These are phyloP conservation scores for Xerophyta viscosa DNA, from an alignment of 106 monocot species.

Conservation along the genomic window DNA sequence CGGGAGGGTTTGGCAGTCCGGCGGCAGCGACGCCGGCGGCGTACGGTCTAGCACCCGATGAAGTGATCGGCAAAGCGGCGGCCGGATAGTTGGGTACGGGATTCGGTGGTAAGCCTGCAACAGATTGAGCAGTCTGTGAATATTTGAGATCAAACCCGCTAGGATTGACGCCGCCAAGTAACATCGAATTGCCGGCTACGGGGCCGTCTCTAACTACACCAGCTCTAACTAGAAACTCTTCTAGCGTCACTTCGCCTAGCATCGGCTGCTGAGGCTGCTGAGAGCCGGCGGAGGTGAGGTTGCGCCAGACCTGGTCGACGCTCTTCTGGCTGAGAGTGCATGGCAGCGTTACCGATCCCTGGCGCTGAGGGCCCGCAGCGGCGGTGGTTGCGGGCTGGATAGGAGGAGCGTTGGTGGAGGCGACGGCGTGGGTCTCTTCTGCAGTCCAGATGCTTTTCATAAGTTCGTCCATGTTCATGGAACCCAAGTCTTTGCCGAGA, in stretches of 20 bases:
- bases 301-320: constrained; percentile 82
- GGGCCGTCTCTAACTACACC: constrained; percentile 65
- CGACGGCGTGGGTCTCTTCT: constrained; percentile 64
- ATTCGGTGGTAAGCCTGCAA: too few species aligned
- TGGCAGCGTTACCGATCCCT: constrained; percentile 32
- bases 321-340: constrained; percentile 66
- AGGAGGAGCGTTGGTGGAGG: constrained; percentile 12
- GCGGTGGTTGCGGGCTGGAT: background rate
- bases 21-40: too few species aligned
- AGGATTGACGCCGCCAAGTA: background rate
- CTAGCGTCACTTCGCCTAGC: constrained; percentile 67
- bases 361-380: constrained; percentile 15
- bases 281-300: constrained; percentile 18
- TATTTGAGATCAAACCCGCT: background rate
- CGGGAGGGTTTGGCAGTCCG: too few species aligned
- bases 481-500: constrained; percentile 74
- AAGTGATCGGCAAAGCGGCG: too few species aligned
- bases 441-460: constrained; percentile 72
- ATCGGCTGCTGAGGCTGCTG: constrained; percentile 36
- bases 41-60: too few species aligned
- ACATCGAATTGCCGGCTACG: too few species aligned
- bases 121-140: too few species aligned
- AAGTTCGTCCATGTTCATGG: constrained; percentile 92
- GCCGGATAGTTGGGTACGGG: too few species aligned
- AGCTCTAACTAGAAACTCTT: constrained; percentile 69